phyloP scores from a whole-genome alignment of 2,329 filamentous ascomycete genomes.

The Aspergillus niger region DNA sequence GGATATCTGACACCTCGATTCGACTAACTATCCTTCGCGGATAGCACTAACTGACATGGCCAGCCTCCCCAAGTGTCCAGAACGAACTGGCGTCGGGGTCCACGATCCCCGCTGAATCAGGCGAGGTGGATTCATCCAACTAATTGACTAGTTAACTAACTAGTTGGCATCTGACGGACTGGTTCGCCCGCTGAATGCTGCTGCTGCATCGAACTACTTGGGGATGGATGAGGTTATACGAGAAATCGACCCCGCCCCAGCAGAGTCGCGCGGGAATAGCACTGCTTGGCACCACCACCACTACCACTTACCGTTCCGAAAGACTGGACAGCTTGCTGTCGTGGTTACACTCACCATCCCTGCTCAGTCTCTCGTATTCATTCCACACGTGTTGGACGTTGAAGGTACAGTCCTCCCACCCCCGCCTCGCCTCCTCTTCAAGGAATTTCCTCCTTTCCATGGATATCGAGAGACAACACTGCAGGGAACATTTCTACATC shows the following conservation, averaged over 20 bases:
- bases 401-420: neutral
- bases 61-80: neutral
- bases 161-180: neutral
- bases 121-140: neutral
- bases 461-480: neutral
- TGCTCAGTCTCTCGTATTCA: neutral
- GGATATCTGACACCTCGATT: too few species aligned
- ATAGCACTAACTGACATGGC: neutral
- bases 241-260: constrained; percentile 1
- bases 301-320: neutral
- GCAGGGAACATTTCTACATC: neutral
- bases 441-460: too few species aligned
- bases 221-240: constrained; percentile 5
- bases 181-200: neutral
- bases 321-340: constrained; percentile 6
- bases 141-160: too few species aligned
- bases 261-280: neutral
- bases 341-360: neutral
- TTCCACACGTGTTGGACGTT: constrained; percentile 6
- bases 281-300: neutral
- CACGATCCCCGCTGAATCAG: neutral
- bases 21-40: too few species aligned
- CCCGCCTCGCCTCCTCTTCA: too few species aligned
- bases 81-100: neutral
- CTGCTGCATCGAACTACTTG: neutral